Conservation (phyloP, 2,329 filamentous ascomycete genomes). For the Cercospora zeae-maydis region DNA sequence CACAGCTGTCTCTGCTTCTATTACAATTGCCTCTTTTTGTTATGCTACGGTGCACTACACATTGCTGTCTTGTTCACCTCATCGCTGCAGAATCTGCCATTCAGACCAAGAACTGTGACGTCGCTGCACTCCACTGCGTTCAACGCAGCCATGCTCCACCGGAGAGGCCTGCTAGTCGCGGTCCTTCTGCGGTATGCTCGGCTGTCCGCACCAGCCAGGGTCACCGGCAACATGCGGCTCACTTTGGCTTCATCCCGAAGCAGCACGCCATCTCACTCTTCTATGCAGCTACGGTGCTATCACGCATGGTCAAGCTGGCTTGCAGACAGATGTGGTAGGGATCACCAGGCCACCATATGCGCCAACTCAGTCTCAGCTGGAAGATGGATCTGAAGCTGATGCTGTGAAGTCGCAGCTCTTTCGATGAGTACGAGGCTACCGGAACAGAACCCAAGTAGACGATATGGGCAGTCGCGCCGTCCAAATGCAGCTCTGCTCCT, state of each 20-base stretch:
- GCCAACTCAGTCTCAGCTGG: not conserved
- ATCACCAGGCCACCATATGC: too few relatives aligned
- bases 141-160: slow-evolving; percentile 3
- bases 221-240: slow-evolving; percentile 6
- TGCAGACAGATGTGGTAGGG: not conserved
- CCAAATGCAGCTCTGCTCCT: too few relatives aligned
- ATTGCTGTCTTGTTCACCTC: not conserved
- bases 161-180: slow-evolving; percentile 12
- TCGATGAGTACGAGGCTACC: too few relatives aligned
- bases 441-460: too few relatives aligned
- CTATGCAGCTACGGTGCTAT: not conserved
- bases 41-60: not conserved
- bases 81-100: slow-evolving; percentile 9
- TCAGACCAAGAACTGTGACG: slow-evolving; percentile 4
- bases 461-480: too few relatives aligned
- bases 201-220: not conserved
- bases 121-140: not conserved
- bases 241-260: slow-evolving; percentile 2
- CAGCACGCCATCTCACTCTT: not conserved
- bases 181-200: slow-evolving; percentile 5
- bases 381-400: not conserved
- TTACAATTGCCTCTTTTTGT: not conserved
- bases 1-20: not conserved
- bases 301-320: not conserved
- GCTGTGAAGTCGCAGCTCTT: too few relatives aligned